A percentile compares a stretch with the other conserved stretches of the same genome.
Conservation (phyloP, 306 rosid species). For the Herpetospermum pedunculosum region DNA sequence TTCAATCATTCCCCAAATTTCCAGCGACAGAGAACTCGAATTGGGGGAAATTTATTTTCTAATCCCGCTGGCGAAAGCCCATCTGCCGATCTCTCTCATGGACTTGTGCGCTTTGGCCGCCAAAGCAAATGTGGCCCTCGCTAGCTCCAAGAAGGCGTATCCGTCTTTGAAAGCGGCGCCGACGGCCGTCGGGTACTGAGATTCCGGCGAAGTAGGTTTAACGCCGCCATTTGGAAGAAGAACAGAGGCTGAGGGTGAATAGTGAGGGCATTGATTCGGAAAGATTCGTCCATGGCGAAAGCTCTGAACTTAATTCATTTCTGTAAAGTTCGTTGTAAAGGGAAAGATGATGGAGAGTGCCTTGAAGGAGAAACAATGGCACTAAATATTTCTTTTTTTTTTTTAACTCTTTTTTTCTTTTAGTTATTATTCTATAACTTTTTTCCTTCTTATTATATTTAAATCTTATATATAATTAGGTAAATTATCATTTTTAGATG, state of each 20-base stretch:
- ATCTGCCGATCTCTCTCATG: slow-evolving; percentile 27
- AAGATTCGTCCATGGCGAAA: background rate
- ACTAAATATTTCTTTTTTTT: background rate
- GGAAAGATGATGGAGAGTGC: background rate
- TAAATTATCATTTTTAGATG: background rate
- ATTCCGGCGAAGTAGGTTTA: background rate
- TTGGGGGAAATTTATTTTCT: slow-evolving; percentile 44
- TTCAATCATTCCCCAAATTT: slow-evolving; percentile 14
- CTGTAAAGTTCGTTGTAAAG: background rate
- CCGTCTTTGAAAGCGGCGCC: slow-evolving; percentile 1
- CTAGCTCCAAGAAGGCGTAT: background rate
- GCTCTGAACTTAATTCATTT: background rate
- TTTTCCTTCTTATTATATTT: background rate
- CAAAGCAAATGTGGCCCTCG: slow-evolving; percentile 47
- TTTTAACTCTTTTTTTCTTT: background rate
- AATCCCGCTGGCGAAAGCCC: slow-evolving; percentile 29
- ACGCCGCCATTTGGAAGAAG: background rate
- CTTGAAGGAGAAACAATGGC: background rate
- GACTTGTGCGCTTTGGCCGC: slow-evolving; percentile 41
- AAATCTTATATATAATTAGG: background rate
- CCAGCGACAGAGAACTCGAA: slow-evolving; percentile 34
- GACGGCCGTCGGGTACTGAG: background rate
- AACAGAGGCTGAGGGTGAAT: background rate
- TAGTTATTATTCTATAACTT: background rate
- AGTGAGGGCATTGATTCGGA: background rate